Evolutionary conservation across 306 rosid genomes (phyloP).

Genomic region (Boehmeria nivea): DNA sequence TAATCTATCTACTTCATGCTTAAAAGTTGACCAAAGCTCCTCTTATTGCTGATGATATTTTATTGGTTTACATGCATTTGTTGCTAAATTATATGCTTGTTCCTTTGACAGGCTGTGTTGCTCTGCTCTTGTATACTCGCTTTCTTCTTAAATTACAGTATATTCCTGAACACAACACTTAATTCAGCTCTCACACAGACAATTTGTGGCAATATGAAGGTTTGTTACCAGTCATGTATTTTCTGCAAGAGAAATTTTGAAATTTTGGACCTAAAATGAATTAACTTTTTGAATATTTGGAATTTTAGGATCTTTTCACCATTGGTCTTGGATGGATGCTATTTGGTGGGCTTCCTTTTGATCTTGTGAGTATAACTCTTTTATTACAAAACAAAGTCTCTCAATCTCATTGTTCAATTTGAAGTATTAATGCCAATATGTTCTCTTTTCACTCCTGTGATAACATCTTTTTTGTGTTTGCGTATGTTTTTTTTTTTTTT

Average conservation of each 20-base stretch:
- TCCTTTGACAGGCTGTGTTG: slow-evolving; percentile 55
- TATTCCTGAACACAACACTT: slow-evolving; percentile 87
- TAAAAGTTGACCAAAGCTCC: too few species aligned
- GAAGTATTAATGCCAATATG: neutral
- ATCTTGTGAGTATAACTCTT: slow-evolving; percentile 37
- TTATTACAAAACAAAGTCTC: neutral
- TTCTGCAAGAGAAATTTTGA: neutral
- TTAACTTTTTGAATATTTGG: neutral
- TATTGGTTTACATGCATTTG: neutral
- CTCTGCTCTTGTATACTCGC: slow-evolving; percentile 80
- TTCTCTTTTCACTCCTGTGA: neutral
- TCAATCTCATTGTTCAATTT: neutral
- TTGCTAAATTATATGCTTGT: neutral
- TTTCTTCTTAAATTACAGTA: slow-evolving; percentile 87
- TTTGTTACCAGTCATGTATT: slow-evolving; percentile 23
- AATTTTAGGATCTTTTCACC: slow-evolving; percentile 69
- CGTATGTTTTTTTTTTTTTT: slow-evolving; percentile 32
- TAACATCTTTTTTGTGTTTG: slow-evolving; percentile 5
- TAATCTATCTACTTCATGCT: too few species aligned
- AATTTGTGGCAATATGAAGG: slow-evolving; percentile 94
- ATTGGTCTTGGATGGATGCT: slow-evolving; percentile 87
- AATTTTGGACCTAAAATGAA: neutral
- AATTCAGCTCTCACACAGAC: slow-evolving; percentile 93
- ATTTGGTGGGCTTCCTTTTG: slow-evolving; percentile 89
- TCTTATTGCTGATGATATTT: neutral